A percentile compares a stretch with the other conserved stretches of the same genome.
Evolutionary conservation across 1,139 yeast genomes (phyloP).

Genomic region (Suhomyces panamericanus): DNA sequence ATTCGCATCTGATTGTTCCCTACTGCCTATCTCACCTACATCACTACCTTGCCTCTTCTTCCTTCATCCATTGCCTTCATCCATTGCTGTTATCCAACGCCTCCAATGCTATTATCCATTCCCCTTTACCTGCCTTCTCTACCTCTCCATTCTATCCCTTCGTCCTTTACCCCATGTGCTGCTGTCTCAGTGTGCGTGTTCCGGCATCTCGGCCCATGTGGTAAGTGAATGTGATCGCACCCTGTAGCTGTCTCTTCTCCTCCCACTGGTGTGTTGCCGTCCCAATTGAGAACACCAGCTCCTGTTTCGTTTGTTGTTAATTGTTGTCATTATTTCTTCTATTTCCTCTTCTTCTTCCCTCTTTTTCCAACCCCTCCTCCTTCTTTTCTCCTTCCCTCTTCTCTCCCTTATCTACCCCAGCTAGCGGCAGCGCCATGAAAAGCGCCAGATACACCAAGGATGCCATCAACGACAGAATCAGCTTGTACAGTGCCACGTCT

Average conservation of each 20-base stretch:
- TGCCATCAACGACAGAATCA: slow-evolving; percentile 34
- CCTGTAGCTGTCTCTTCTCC: not conserved
- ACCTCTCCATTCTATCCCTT: too few relatives aligned
- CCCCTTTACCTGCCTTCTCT: too few relatives aligned
- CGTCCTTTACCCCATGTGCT: not conserved
- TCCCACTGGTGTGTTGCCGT: not conserved
- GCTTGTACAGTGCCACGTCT: slow-evolving; percentile 31
- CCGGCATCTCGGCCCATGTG: slow-evolving; percentile 1
- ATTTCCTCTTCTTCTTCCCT: not conserved
- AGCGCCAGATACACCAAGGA: slow-evolving; percentile 31
- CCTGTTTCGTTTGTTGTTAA: not conserved
- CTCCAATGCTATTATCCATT: too few relatives aligned
- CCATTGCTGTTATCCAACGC: too few relatives aligned
- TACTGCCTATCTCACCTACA: too few relatives aligned
- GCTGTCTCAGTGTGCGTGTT: not conserved
- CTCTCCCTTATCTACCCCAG: not conserved
- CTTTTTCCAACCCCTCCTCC: too few relatives aligned
- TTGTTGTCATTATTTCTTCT: too few relatives aligned
- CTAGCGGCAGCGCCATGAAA: slow-evolving; percentile 13
- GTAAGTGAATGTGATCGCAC: slow-evolving; percentile 10
- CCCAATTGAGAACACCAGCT: not conserved
- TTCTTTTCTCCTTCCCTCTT: too few relatives aligned
- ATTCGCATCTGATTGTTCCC: too few relatives aligned
- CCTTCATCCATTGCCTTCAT: too few relatives aligned
- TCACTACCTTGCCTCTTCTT: too few relatives aligned